A percentile compares a stretch with the other conserved stretches of the same genome.
Evolutionary conservation across 176 grass and related monocot species (phyloP).

Genomic region (Avena insularis): DNA sequence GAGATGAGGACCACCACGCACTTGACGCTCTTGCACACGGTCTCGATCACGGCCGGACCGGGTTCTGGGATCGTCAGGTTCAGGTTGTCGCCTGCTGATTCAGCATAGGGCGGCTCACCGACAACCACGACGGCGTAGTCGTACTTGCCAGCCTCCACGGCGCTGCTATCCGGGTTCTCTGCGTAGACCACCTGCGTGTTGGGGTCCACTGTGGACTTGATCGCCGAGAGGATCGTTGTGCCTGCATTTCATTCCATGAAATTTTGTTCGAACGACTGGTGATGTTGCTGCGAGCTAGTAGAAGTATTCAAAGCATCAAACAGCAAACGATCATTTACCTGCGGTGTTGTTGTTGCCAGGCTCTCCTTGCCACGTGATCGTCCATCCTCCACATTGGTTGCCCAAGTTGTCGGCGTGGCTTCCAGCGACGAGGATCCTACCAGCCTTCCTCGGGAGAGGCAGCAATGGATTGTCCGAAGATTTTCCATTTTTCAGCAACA

Average conservation of each 20-base stretch:
- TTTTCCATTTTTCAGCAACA: slow-evolving; percentile 81
- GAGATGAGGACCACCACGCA: slow-evolving; percentile 80
- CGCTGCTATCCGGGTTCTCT: slow-evolving; percentile 55
- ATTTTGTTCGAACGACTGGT: not conserved
- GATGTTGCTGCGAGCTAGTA: not conserved
- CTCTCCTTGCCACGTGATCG: slow-evolving; percentile 72
- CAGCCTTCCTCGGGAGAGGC: slow-evolving; percentile 67
- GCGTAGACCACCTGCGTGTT: slow-evolving; percentile 66
- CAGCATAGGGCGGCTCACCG: slow-evolving; percentile 69
- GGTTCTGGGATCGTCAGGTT: slow-evolving; percentile 84
- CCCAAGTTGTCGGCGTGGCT: slow-evolving; percentile 74
- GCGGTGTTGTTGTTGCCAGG: slow-evolving; percentile 57
- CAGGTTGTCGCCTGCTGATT: slow-evolving; percentile 68
- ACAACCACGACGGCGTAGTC: slow-evolving; percentile 72
- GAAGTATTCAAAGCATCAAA: not conserved
- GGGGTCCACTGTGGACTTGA: slow-evolving; percentile 68
- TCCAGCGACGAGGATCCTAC: slow-evolving; percentile 68
- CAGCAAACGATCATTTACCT: slow-evolving; percentile 31
- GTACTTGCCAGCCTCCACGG: slow-evolving; percentile 51
- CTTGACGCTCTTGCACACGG: slow-evolving; percentile 64
- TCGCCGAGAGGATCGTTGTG: slow-evolving; percentile 70
- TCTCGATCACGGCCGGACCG: slow-evolving; percentile 63
- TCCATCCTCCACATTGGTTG: slow-evolving; percentile 81
- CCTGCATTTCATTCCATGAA: slow-evolving; percentile 28
- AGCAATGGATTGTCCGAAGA: slow-evolving; percentile 32